Conservation (phyloP, 1,284 basidiomycete genomes). For the Phellopilus nigrolimitatus region DNA sequence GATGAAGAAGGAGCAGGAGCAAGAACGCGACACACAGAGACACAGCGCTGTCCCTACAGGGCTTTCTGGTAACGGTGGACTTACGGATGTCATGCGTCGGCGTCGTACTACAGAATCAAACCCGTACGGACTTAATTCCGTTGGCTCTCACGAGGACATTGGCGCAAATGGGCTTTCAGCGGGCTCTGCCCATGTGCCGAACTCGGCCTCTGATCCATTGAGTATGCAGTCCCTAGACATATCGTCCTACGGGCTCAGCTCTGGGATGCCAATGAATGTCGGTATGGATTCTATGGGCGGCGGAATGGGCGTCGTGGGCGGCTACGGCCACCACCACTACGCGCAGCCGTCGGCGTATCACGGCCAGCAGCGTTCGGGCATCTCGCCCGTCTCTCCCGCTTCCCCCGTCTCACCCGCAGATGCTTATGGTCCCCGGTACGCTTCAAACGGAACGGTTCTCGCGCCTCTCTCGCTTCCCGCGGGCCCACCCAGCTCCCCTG, state of each 20-base stretch:
- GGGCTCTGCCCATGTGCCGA: slow-evolving; percentile 2
- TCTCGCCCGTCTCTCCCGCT: slow-evolving; percentile 8
- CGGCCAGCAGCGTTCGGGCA: slow-evolving; percentile 5
- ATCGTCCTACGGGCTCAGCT: slow-evolving; percentile 8
- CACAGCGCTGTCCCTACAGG: slow-evolving; percentile 1
- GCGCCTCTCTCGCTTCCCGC: slow-evolving; percentile 2
- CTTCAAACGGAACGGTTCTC: neutral
- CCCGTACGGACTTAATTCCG: slow-evolving; percentile 4
- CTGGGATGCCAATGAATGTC: slow-evolving; percentile 9
- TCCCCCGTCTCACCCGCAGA: slow-evolving; percentile 5
- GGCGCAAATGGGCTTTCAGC: slow-evolving; percentile 1
- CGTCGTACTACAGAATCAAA: slow-evolving; percentile 13
- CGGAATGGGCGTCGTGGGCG: slow-evolving; percentile 4
- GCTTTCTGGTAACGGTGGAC: neutral
- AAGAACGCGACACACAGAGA: slow-evolving; percentile 8
- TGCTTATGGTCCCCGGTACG: neutral
- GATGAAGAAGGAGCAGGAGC: slow-evolving; percentile 74
- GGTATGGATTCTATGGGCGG: slow-evolving; percentile 9
- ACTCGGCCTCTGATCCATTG: slow-evolving; percentile 8
- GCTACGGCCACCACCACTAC: slow-evolving; percentile 14
- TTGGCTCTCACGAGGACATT: slow-evolving; percentile 4
- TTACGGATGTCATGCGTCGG: slow-evolving; percentile 15
- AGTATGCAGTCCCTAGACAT: slow-evolving; percentile 8
- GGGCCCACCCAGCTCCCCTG: neutral
- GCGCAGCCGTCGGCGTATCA: slow-evolving; percentile 5